A percentile compares a stretch with the other conserved stretches of the same genome.
Evolutionary conservation across 495 filamentous ascomycete species (phyloP).

Genomic region (Friedmanniomyces endolithicus): DNA sequence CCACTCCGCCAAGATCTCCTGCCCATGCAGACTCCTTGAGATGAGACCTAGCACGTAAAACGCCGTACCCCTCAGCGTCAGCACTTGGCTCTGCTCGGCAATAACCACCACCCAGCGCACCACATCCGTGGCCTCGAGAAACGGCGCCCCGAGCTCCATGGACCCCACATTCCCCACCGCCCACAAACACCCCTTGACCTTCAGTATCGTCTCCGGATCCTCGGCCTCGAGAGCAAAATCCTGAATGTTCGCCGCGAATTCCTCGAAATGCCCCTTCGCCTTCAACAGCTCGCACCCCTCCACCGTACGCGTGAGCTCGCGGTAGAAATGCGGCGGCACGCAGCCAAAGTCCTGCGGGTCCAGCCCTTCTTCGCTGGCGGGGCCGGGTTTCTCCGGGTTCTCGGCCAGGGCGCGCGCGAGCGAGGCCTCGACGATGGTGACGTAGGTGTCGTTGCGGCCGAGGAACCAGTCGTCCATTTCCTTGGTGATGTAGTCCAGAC

Average conservation of each 20-base stretch:
- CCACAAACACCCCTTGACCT: slow-evolving; percentile 95
- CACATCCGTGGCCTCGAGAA: slow-evolving; percentile 76
- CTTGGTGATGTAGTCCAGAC: slow-evolving; percentile 92
- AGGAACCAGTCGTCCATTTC: slow-evolving; percentile 99
- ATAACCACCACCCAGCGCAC: slow-evolving; percentile 75
- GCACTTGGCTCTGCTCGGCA: slow-evolving; percentile 71
- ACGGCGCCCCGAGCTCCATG: slow-evolving; percentile 92
- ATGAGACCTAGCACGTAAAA: slow-evolving; percentile 92
- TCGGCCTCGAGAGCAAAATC: slow-evolving; percentile 72
- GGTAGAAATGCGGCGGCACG: slow-evolving; percentile 93
- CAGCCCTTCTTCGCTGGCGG: slow-evolving; percentile 41
- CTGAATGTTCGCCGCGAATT: slow-evolving; percentile 77
- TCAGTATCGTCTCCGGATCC: slow-evolving; percentile 76
- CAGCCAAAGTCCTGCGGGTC: slow-evolving; percentile 49
- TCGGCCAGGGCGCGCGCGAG: slow-evolving; percentile 78
- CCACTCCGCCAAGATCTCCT: slow-evolving; percentile 71
- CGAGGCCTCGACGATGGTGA: slow-evolving; percentile 86
- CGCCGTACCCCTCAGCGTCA: slow-evolving; percentile 86
- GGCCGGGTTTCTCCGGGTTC: slow-evolving; percentile 36
- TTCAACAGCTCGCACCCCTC: slow-evolving; percentile 83
- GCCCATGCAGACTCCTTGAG: slow-evolving; percentile 79
- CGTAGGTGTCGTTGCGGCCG: slow-evolving; percentile 89
- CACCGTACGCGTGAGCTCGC: slow-evolving; percentile 80
- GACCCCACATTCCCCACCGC: slow-evolving; percentile 95
- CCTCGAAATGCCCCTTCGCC: slow-evolving; percentile 89